A percentile compares a stretch with the other conserved stretches of the same genome.
Conservation (phyloP, 1,284 basidiomycete species). For the Cerioporus squamosus region DNA sequence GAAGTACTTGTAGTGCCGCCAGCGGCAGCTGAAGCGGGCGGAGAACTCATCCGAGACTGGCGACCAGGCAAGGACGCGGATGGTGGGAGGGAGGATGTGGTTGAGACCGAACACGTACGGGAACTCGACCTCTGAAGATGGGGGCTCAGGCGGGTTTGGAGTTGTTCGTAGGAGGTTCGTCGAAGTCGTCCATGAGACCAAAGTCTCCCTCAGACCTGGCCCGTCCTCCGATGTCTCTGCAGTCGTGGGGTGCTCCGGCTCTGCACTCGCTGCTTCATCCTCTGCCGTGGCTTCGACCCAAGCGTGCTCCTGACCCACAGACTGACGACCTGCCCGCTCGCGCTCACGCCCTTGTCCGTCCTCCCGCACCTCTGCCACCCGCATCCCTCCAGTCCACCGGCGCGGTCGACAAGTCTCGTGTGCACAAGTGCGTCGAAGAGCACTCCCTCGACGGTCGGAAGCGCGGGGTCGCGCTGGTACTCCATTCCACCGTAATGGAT, state of each 20-base stretch:
- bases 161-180: constrained; percentile 35
- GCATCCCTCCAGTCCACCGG: constrained; percentile 81
- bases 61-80: constrained; percentile 95
- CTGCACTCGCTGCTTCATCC: not conserved
- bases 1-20: constrained; percentile 98
- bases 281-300: constrained; percentile 11
- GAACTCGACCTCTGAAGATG: constrained; percentile 54
- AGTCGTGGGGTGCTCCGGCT: not conserved
- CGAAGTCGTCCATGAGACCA: constrained; percentile 30
- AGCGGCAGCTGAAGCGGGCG: constrained; percentile 86
- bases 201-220: constrained; percentile 36
- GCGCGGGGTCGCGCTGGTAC: constrained; percentile 70
- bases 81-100: constrained; percentile 86
- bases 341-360: constrained; percentile 95
- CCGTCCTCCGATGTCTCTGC: constrained; percentile 2
- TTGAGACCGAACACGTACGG: constrained; percentile 87
- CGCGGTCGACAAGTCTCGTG: constrained; percentile 75
- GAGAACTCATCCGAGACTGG: constrained; percentile 85
- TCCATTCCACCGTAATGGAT: constrained; percentile 93
- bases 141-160: constrained; percentile 29
- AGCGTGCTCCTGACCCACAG: constrained; percentile 84
- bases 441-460: constrained; percentile 92
- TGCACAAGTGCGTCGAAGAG: constrained; percentile 84
- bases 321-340: constrained; percentile 92
- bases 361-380: constrained; percentile 92